These are phyloP conservation scores for Microascus cirrosus DNA, from an alignment of 2,329 filamentous ascomycete genomes.

Conservation along the genomic window DNA sequence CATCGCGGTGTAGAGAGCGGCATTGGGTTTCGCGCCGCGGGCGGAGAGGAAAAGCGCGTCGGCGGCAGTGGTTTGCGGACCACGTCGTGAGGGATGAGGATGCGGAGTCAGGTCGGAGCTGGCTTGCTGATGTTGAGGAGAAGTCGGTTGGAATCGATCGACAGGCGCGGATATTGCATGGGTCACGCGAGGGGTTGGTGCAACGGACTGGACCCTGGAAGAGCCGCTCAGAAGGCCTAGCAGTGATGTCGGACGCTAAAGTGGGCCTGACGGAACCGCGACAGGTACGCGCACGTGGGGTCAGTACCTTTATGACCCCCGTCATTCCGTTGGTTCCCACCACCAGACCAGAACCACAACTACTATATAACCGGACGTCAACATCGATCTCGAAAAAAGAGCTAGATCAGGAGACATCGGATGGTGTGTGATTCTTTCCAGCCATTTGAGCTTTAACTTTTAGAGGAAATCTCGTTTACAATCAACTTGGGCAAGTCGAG, in stretches of 20 bases:
- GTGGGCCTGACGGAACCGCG: not conserved
- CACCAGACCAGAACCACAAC: not conserved
- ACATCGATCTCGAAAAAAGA: too few relatives aligned
- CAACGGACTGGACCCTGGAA: not conserved
- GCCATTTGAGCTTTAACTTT: too few relatives aligned
- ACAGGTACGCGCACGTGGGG: not conserved
- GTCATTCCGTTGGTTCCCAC: not conserved
- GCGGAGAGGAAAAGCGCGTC: not conserved
- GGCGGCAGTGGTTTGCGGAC: not conserved
- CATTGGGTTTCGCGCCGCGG: not conserved
- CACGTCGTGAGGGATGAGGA: not conserved
- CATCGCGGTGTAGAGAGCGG: slow-evolving; percentile 25
- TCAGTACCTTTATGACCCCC: not conserved
- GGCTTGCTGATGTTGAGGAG: too few relatives aligned
- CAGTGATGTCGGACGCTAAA: not conserved
- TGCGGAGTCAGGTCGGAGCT: not conserved
- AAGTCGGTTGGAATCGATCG: too few relatives aligned
- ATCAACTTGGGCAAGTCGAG: too few relatives aligned
- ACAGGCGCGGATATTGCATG: too few relatives aligned
- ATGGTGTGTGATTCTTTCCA: too few relatives aligned
- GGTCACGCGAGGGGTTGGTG: too few relatives aligned
- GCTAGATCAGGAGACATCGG: too few relatives aligned
- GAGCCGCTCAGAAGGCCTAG: not conserved
- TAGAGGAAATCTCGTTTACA: too few relatives aligned
- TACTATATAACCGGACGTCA: too few relatives aligned